Percentiles rank a stretch among this genome's conserved stretches.
phyloP scores from a whole-genome alignment of 495 filamentous ascomycete genomes.

The Apodospora peruviana region DNA sequence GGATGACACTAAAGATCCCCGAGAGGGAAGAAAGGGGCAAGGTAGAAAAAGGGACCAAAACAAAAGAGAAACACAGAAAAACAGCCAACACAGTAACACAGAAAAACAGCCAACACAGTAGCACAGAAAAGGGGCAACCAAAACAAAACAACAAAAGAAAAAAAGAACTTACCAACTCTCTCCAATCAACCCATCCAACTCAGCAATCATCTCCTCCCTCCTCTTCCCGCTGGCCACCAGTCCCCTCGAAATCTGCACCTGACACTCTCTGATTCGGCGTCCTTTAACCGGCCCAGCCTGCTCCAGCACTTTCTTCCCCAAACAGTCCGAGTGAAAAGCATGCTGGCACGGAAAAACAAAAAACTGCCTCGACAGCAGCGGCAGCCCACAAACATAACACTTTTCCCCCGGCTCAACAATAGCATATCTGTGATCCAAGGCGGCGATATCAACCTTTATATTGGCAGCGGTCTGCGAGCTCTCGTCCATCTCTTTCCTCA shows the following conservation, averaged over 20 bases:
- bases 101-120: no score
- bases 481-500: slow-evolving; percentile 97
- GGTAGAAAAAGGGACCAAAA: no score
- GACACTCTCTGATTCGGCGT: slow-evolving; percentile 76
- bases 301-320: slow-evolving; percentile 77
- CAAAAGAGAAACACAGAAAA: no score
- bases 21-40: no score
- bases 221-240: slow-evolving; percentile 50
- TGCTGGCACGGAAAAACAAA: slow-evolving; percentile 99
- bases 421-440: slow-evolving; percentile 81
- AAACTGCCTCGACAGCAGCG: slow-evolving; percentile 82
- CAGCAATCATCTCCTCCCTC: slow-evolving; percentile 78
- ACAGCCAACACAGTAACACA: no score
- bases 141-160: background rate
- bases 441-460: slow-evolving; percentile 80
- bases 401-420: slow-evolving; percentile 95
- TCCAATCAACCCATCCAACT: slow-evolving; percentile 84
- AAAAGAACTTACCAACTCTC: slow-evolving; percentile 37
- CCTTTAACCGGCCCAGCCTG: slow-evolving; percentile 66
- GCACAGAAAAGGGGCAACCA: background rate
- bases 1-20: no score
- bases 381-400: slow-evolving; percentile 81
- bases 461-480: slow-evolving; percentile 78
- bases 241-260: slow-evolving; percentile 70
- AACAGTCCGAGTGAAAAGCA: slow-evolving; percentile 90